Conservation (phyloP, 495 filamentous ascomycete species). For the Hyaloscypha hepaticicola region DNA sequence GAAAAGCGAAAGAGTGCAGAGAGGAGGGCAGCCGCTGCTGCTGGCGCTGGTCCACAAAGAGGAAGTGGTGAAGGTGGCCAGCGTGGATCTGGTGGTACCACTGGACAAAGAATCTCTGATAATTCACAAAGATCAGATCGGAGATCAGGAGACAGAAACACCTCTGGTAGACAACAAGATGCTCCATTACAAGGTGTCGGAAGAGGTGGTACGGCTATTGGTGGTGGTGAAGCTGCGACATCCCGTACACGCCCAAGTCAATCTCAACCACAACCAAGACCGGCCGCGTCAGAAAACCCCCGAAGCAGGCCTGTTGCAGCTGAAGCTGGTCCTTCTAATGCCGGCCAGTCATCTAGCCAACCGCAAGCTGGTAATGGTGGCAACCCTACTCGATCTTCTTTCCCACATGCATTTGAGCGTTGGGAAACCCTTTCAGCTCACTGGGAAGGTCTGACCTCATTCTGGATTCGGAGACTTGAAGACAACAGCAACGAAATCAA, state of each 20-base stretch:
- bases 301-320: conserved; percentile 25
- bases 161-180: conserved; percentile 9
- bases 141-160: conserved; percentile 23
- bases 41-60: conserved; percentile 37
- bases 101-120: conserved; percentile 30
- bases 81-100: conserved; percentile 23
- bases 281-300: conserved; percentile 27
- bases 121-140: conserved; percentile 31
- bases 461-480: conserved; percentile 92
- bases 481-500: conserved; percentile 82
- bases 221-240: conserved; percentile 24
- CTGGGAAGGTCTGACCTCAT: conserved; percentile 96
- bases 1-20: conserved; percentile 44
- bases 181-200: conserved; percentile 25
- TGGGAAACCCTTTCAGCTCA: conserved; percentile 97
- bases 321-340: conserved; percentile 18
- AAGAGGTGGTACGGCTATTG: conserved; percentile 26
- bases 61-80: conserved; percentile 18
- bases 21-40: conserved; percentile 60
- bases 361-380: conserved; percentile 3
- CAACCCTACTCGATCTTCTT: conserved; percentile 48
- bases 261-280: conserved; percentile 36
- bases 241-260: conserved; percentile 29
- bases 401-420: conserved; percentile 95
- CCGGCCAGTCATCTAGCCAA: neutral